Evolutionary conservation across 2,329 filamentous ascomycete species (phyloP), one percentile per base, ranked within the genome.

Genomic region (Penicillium brevicompactum): DNA sequence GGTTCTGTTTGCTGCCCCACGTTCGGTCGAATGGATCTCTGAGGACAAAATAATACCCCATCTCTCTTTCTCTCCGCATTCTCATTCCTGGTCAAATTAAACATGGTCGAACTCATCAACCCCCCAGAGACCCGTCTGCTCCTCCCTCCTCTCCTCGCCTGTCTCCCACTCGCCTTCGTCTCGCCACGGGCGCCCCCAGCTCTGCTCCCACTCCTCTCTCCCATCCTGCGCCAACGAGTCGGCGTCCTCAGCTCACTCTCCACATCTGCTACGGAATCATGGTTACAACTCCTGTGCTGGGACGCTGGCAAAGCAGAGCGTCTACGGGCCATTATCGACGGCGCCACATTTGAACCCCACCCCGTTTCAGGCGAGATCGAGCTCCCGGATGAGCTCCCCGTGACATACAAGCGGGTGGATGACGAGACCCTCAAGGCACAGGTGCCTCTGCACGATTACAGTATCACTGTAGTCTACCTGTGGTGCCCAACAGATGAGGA

Each of bases 301-400:
- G 80, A 86, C 59, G 58, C 73, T 1, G 69, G 72, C 6, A 77
- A 80, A 50, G 84, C 81, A 3, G 77, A 82, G 31, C 78, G 76
- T 54, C 74, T 87, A 10, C 80, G 82, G 46, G 72, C 76, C 11
- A 69, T 83, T 21, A 77, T 87, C 34, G 79, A 82, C 56, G 76
- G 78, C 34, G 75, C 84, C 31, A 76, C 76, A 16, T 80, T 87
- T 53, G 85, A 87, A 67, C 83, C 84, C 43, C 85, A 88, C 62
- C 85, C 85, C 0, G 81, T 82, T 3, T 87, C 85, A 1, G 85
- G 85, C 46, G 85, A 88, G 65, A 81, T 88, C 43, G 85, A 88
- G 66, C 71, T 87, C 4, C 80, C 82, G 18, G 83, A 84, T 41
- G 78, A 83, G n/a, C 73, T 81, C 31, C 72, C 76, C 3, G 77